A percentile compares a stretch with the other conserved stretches of the same genome.
phyloP scores from a whole-genome alignment of 106 monocot genomes.

The Acorus calamus region DNA sequence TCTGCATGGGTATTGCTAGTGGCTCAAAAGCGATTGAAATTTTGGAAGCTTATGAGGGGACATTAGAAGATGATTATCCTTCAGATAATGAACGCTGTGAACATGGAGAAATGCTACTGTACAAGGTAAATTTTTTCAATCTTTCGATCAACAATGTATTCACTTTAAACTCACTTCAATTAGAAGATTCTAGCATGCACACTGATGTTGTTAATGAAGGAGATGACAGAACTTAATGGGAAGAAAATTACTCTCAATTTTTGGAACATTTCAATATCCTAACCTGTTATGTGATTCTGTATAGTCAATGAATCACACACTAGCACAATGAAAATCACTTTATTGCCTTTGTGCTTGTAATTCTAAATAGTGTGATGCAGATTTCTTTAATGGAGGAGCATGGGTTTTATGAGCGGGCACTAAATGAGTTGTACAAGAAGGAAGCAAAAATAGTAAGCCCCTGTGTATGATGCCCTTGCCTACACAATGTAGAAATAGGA shows the following conservation, averaged over 20 bases:
- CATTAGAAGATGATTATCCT: constrained; percentile 94
- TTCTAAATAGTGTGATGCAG: constrained; percentile 30
- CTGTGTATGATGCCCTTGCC: neutral
- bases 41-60: constrained; percentile 94
- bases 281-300: too few relatives aligned
- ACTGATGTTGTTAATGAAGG: too few relatives aligned
- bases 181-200: too few relatives aligned
- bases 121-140: constrained; percentile 47
- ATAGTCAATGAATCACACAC: too few relatives aligned
- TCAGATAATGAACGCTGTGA: constrained; percentile 88
- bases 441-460: constrained; percentile 76
- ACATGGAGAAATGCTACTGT: constrained; percentile 96
- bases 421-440: constrained; percentile 76
- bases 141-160: too few relatives aligned
- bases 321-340: neutral
- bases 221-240: too few relatives aligned
- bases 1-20: constrained; percentile 29
- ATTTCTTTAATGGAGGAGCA: constrained; percentile 89
- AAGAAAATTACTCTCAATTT: too few relatives aligned
- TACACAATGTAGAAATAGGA: neutral
- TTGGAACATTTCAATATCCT: too few relatives aligned
- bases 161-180: too few relatives aligned
- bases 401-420: constrained; percentile 69
- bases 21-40: constrained; percentile 83
- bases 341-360: neutral